Base-by-base conservation (phyloP, 108 stramenopile genomes). In the Skeletonema menzelii region DNA sequence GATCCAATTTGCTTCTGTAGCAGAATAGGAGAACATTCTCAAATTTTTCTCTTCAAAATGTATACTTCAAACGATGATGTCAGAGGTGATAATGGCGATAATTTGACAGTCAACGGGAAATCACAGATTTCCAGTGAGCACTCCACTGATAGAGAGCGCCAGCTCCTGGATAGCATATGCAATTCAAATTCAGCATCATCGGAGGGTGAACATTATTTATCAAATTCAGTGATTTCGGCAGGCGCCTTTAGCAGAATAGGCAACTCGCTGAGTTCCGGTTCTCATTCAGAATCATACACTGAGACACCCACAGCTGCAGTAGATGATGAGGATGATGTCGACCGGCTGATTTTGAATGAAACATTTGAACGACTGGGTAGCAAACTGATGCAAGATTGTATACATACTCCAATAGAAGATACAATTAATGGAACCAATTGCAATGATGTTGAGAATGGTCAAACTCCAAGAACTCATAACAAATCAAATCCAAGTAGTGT, bases 241-340 rank as follows among this genome's bases (percentile, higher is more conserved):
- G 49, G 49, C 20, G 49, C 49, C 8, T 53, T 53, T 53, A 53
- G 49, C 8, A 53, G 49, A n/a, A 53, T 53, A 22, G 49, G 49
- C 19, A 53, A 53, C 5, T 53, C 49, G 22, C 49, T 53, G 8
- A 53, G 49, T 53, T 53, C 49, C 8, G 49, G 49, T 22, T 22
- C 20, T 22, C 49, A 53, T 22, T 53, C 49, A 10, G 49, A 53
- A n/a, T 53, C 22, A 22, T 53, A 53, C 10, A 22, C n/a, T 22
- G 49, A 53, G 3, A 53, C 49, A 53, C 49, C 49, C 49, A 53
- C 49, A 53, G 49, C 49, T 53, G 49, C 49, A 53, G 22, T 53
- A 22, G 49, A 53, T 53, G 49, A 53, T 8, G 49, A 22, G 0
- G 49, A 53, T 22, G 49, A 22, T 8, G 49, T 24, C 11, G 22